phyloP scores from a whole-genome alignment of 1,284 basidiomycete species.

The Sphagnurus paluster region DNA sequence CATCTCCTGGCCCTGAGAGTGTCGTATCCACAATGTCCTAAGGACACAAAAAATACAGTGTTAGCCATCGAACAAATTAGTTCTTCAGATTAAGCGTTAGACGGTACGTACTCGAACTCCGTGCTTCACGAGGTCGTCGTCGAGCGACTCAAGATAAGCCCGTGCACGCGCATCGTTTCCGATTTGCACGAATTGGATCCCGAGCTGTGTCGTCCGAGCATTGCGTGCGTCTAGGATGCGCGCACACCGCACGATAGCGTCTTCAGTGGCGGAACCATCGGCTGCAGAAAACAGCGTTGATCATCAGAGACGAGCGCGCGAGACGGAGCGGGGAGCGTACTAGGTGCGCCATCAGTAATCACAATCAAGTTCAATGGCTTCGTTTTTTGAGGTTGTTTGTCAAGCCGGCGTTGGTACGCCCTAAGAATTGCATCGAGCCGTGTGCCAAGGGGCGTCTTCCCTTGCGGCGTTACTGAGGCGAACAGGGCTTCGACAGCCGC shows the following conservation, averaged over 20 bases:
- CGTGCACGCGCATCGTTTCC: conserved; percentile 38
- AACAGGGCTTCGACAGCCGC: background rate
- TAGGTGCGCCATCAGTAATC: background rate
- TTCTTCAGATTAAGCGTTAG: too few species aligned
- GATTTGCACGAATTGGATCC: conserved; percentile 53
- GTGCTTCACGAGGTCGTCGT: conserved; percentile 34
- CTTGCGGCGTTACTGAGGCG: background rate
- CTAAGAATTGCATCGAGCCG: background rate
- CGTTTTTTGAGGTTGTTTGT: background rate
- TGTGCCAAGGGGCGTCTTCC: background rate
- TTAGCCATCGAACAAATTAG: too few species aligned
- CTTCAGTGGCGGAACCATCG: too few species aligned
- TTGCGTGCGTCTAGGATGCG: conserved; percentile 17
- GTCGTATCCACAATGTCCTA: conserved; percentile 24
- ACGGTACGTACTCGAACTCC: conserved; percentile 22
- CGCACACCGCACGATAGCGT: too few species aligned
- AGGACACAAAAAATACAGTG: background rate
- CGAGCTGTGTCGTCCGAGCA: conserved; percentile 25
- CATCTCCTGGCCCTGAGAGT: conserved; percentile 10
- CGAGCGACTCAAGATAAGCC: conserved; percentile 37
- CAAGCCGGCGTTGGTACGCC: background rate
- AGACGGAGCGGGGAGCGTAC: too few species aligned
- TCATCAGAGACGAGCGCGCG: too few species aligned
- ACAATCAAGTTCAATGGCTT: conserved; percentile 1
- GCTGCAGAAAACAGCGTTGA: too few species aligned